These are phyloP conservation scores for Nasturtium officinale DNA, from an alignment of 345 rosid genomes.

Conservation along the genomic window DNA sequence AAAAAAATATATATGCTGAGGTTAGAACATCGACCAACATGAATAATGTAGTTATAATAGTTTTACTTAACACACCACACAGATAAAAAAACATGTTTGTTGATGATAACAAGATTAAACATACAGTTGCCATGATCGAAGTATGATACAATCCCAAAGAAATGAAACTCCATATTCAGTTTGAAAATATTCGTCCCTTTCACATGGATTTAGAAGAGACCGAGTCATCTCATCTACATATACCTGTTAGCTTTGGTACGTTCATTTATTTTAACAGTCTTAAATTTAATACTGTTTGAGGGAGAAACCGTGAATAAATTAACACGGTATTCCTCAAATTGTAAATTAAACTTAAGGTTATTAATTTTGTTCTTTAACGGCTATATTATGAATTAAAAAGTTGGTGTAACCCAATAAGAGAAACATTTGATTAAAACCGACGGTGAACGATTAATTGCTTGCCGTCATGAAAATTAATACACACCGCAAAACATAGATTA, in stretches of 20 bases:
- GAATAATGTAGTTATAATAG: not conserved
- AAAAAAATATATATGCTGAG: not conserved
- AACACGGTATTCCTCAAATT: not conserved
- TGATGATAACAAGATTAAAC: not conserved
- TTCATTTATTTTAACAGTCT: not conserved
- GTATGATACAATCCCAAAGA: not conserved
- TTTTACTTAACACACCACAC: not conserved
- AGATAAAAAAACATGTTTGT: not conserved
- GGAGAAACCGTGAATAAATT: not conserved
- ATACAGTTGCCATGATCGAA: not conserved
- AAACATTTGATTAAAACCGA: conserved; percentile 13
- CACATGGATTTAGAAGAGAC: not conserved
- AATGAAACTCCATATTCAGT: not conserved
- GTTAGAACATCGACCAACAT: not conserved
- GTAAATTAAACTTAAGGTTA: not conserved
- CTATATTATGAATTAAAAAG: not conserved
- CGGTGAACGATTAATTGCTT: not conserved
- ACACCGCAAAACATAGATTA: conserved; percentile 2
- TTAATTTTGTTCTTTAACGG: not conserved
- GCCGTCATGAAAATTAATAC: conserved; percentile 23
- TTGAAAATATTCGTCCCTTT: not conserved
- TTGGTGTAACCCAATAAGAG: not conserved
- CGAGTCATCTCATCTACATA: not conserved
- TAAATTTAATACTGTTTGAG: not conserved
- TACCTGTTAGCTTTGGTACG: not conserved